phyloP scores from a whole-genome alignment of 2,329 filamentous ascomycete species.

The Talaromyces sp. region DNA sequence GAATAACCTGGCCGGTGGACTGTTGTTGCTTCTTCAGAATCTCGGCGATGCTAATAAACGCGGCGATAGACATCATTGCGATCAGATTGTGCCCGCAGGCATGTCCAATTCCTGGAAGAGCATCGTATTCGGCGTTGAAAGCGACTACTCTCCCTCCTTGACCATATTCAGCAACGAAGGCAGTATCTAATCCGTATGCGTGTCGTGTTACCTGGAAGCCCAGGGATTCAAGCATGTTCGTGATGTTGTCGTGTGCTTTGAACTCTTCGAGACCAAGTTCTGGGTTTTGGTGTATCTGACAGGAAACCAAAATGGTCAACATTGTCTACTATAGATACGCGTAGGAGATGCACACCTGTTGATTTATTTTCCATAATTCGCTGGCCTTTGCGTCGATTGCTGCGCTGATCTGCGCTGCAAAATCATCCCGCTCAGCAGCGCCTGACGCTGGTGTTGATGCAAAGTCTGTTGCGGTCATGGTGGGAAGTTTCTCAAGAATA shows the following conservation, averaged over 20 bases:
- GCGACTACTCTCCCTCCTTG: slow-evolving; percentile 36
- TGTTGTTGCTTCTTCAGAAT: background rate
- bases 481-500: background rate
- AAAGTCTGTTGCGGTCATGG: background rate
- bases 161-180: slow-evolving; percentile 50
- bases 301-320: background rate
- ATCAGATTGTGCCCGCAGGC: slow-evolving; percentile 2
- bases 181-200: slow-evolving; percentile 52
- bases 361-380: slow-evolving; percentile 7
- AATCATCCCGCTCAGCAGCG: background rate
- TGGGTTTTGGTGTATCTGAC: slow-evolving; percentile 48
- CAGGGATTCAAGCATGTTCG: slow-evolving; percentile 42
- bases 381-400: background rate
- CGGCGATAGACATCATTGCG: slow-evolving; percentile 5
- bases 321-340: background rate
- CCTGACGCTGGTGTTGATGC: background rate
- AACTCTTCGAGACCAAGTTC: slow-evolving; percentile 53
- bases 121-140: slow-evolving; percentile 37
- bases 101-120: slow-evolving; percentile 4
- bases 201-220: slow-evolving; percentile 49
- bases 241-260: slow-evolving; percentile 52
- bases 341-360: background rate
- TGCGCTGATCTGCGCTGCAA: background rate
- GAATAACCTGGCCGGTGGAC: background rate
- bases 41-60: background rate